Evolutionary conservation across 1,139 yeast genomes (phyloP).

Genomic region (Magnusiomyces tetraspermus): DNA sequence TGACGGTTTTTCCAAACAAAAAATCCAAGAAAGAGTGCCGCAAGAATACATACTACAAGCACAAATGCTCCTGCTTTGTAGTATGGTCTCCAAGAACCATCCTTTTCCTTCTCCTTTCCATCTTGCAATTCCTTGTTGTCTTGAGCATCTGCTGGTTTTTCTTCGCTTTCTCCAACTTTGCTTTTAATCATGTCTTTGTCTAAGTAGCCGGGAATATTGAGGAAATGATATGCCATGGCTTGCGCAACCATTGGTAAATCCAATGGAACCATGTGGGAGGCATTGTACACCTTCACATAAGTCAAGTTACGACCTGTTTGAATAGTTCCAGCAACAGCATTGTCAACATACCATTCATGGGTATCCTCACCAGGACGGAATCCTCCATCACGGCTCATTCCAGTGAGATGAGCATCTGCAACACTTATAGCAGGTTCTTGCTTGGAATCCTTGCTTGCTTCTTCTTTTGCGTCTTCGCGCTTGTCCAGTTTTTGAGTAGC

Average conservation of each 20-base stretch:
- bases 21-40: conserved; percentile 22
- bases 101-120: conserved; percentile 13
- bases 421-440: conserved; percentile 16
- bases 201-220: conserved; percentile 12
- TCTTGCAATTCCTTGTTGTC: conserved; percentile 16
- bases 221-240: conserved; percentile 39
- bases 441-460: no score
- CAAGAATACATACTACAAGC: conserved; percentile 29
- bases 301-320: conserved; percentile 60
- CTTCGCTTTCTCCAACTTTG: no score
- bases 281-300: conserved; percentile 59
- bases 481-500: conserved; percentile 11
- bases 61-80: conserved; percentile 35
- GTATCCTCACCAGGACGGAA: neutral
- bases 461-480: no score
- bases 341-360: conserved; percentile 23
- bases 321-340: conserved; percentile 26
- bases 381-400: conserved; percentile 5
- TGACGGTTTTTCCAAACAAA: conserved; percentile 24
- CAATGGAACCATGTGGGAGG: conserved; percentile 93
- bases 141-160: conserved; percentile 11
- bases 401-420: conserved; percentile 8
- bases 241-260: conserved; percentile 65
- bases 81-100: conserved; percentile 30
- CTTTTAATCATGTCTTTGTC: neutral